Percentiles rank a stretch among this genome's conserved stretches.
Conservation (phyloP, 345 rosid species). For the Pugionium dolabratum region DNA sequence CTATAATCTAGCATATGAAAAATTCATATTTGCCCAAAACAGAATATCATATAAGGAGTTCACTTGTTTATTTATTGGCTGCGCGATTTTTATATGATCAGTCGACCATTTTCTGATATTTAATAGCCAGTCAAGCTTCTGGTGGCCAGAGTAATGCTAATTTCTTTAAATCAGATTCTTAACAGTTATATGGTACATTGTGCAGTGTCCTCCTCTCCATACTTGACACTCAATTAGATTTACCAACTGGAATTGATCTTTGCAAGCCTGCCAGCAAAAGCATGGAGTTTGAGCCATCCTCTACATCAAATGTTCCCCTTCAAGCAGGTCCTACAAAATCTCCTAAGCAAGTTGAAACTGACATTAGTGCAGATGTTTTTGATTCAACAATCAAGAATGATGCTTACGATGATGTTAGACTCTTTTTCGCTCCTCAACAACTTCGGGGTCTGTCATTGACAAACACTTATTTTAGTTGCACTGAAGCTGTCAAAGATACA, state of each 20-base stretch:
- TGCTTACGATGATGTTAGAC: slow-evolving; percentile 52
- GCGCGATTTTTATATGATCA: no score
- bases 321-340: slow-evolving; percentile 42
- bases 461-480: slow-evolving; percentile 34
- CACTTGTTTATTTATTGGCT: no score
- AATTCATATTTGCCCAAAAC: no score
- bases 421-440: slow-evolving; percentile 68
- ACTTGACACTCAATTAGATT: slow-evolving; percentile 70
- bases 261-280: slow-evolving; percentile 50
- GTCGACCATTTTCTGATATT: slow-evolving; percentile 1
- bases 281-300: slow-evolving; percentile 46
- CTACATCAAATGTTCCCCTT: slow-evolving; percentile 36
- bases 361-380: slow-evolving; percentile 50
- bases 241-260: slow-evolving; percentile 76
- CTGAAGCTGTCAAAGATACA: slow-evolving; percentile 41
- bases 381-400: slow-evolving; percentile 56
- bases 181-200: slow-evolving; percentile 26
- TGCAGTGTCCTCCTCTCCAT: slow-evolving; percentile 82
- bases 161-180: slow-evolving; percentile 16
- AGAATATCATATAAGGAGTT: no score
- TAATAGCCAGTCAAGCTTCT: neutral
- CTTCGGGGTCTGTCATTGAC: slow-evolving; percentile 49
- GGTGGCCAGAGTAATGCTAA: neutral
- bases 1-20: no score
- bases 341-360: slow-evolving; percentile 51